Base-by-base conservation (phyloP, 441 rosid species). In the Kokia cookei region DNA sequence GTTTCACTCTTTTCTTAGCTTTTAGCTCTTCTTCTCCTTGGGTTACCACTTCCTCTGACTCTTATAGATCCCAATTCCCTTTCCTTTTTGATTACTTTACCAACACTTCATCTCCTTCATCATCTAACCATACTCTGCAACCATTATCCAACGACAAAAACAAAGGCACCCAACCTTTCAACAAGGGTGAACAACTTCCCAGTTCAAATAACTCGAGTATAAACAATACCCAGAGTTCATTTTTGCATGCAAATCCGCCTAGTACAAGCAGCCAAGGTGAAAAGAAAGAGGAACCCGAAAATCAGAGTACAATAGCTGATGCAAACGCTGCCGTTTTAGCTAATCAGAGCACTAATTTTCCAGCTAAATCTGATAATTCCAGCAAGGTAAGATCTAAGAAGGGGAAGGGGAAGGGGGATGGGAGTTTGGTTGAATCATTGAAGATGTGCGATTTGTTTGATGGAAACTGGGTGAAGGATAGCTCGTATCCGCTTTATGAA, bases 391-490 rank as follows among this genome's bases (percentile, higher is more conserved):
- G 40, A 51, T 63, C 73, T 5, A 82, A 64, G 61, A 74, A 79
- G 54, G 76, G 40, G 35, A 75, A 48, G 7, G 55, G 70, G 47
- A 54, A 84, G 73, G 85, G 76, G 77, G 72, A 77, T 17, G 86
- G 80, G 64, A 71, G 63, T 75, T 37, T 61, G 79, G 60, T 78
- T 35, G 79, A 81, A 73, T 75, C 85, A 22, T 51, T 91, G 84
- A 79, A 78, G 86, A 86, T 84, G 0, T 95, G 99, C 73, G 88
- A 95, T 72, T 85, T 93, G 74, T 90, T 87, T 83, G 92, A 93
- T 76, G 99, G 98, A 42, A 78, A 82, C 26, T 95, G 99, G 99
- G 83, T 91, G 47, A 85, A n/a, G 80, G 99, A 93, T 78, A 86
- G 91, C 61, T 87, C 97, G 0, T 93, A 95, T 79, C 99, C 99